These are phyloP conservation scores for Dothistroma pini DNA, from an alignment of 2,329 filamentous ascomycete species.

Conservation along the genomic window DNA sequence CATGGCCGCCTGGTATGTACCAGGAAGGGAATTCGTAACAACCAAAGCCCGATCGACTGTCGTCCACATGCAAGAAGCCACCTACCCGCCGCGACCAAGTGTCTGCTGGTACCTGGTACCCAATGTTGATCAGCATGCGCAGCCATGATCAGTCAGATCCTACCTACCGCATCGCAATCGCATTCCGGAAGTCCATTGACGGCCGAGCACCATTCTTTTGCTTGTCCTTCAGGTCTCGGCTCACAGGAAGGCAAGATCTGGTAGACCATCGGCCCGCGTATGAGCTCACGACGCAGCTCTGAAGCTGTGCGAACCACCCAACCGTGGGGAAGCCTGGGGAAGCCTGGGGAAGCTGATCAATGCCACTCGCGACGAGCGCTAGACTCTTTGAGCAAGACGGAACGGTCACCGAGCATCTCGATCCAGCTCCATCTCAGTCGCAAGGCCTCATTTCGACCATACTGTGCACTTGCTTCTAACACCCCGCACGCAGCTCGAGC, in stretches of 20 bases:
- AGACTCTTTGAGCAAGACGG: conserved; percentile 5
- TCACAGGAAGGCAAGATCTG: neutral
- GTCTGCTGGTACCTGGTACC: no score
- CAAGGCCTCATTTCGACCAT: neutral
- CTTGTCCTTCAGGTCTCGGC: neutral
- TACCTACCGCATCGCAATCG: no score
- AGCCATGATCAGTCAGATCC: no score
- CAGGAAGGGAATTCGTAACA: no score
- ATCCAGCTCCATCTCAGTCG: neutral
- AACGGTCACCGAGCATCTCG: conserved; percentile 9
- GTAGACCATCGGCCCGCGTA: no score
- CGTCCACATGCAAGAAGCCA: no score
- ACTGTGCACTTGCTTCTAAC: neutral
- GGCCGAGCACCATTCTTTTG: neutral
- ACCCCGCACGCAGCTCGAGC: conserved; percentile 2
- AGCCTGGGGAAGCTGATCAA: neutral
- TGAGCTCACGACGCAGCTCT: no score
- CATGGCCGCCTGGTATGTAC: no score
- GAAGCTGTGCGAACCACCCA: neutral
- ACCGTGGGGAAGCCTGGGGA: neutral
- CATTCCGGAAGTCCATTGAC: neutral
- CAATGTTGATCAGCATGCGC: no score
- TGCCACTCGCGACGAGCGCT: neutral
- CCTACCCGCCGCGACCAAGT: no score
- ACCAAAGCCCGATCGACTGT: no score